Base-by-base conservation (phyloP, 2,329 filamentous ascomycete genomes). In the Fonsecaea pedrosoi region DNA sequence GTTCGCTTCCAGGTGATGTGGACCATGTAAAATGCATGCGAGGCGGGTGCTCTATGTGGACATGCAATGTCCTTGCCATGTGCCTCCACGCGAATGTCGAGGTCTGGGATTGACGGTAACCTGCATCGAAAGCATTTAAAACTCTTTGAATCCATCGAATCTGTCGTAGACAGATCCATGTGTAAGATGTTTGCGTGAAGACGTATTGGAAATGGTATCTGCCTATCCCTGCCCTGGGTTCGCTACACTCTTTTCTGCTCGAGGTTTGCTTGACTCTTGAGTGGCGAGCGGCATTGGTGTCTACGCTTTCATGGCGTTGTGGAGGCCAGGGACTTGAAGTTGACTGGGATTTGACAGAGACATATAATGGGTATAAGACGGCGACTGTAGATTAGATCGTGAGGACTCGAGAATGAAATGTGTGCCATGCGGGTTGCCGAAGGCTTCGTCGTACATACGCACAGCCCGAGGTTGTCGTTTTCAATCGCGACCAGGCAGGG, bases 391-490 rank as follows among this genome's bases (percentile, higher is more conserved):
- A 21, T 10, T 18, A n/a, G 12, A 18, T 15, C 2, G 30, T 15
- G 18, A 42, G 42, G 40, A 64, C 54, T 64, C 61, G 54, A 64
- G 64, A 60, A 21, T 50, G 54, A 66, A 53, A 50, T 45, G 55
- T 25, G n/a, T 45, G 9, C 54, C 21, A 45, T 59, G 64, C 59
- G 62, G 30, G 12, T 54, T 42, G 15, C 64, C 64, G 59, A 15
- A 9, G 21, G 34, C 10, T 38, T 45, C 10, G 60, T 60, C n/a
- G 56, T 21, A 60, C 56, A 60, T 15, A 7, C 45, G 18, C 21
- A 15, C 55, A 58, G 55, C 42, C 42, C 35, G 34, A 61, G 48
- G 32, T 54, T 61, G 48, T 32, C 59, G n/a, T 10, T 54, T 42
- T 40, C 48, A 35, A 53, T 54, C 4, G 34, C n/a, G 38, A 18